A percentile compares a stretch with the other conserved stretches of the same genome.
Evolutionary conservation across 2,329 filamentous ascomycete genomes (phyloP).

Genomic region (Penicillium sp.): DNA sequence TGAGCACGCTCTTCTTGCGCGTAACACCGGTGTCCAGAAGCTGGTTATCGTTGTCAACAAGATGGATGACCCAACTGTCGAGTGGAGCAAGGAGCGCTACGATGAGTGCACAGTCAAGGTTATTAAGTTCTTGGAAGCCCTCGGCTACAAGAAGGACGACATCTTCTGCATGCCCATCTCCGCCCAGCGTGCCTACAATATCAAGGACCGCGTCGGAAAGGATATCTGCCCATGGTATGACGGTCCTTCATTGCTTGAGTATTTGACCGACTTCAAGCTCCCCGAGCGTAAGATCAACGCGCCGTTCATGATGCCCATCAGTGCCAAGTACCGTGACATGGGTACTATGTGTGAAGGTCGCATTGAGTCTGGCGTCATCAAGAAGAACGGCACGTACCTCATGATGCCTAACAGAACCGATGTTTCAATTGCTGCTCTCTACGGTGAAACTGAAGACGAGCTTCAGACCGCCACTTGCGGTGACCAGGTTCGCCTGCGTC

Average conservation of each 20-base stretch:
- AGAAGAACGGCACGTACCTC: constrained; percentile 77
- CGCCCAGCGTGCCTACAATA: constrained; percentile 76
- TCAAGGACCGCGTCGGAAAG: constrained; percentile 81
- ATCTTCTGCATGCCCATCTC: constrained; percentile 95
- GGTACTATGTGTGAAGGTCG: constrained; percentile 97
- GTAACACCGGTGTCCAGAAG: constrained; percentile 98
- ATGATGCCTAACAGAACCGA: constrained; percentile 95
- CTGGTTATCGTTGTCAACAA: constrained; percentile 90
- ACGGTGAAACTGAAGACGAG: constrained; percentile 95
- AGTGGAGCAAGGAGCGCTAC: constrained; percentile 91
- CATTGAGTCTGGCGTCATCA: constrained; percentile 88
- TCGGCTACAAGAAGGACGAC: constrained; percentile 94
- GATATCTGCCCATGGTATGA: constrained; percentile 76
- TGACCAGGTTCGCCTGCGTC: constrained; percentile 87
- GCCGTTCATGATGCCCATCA: constrained; percentile 98
- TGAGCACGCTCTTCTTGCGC: constrained; percentile 95
- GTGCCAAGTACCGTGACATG: constrained; percentile 94
- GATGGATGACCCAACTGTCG: constrained; percentile 96
- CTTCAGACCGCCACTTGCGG: constrained; percentile 75
- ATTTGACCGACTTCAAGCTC: constrained; percentile 87
- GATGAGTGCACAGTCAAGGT: constrained; percentile 91
- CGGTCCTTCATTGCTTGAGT: constrained; percentile 87
- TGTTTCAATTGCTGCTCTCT: constrained; percentile 76
- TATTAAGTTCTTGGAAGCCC: constrained; percentile 77
- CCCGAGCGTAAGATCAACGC: constrained; percentile 95